Evolutionary conservation across 805 yeast species (phyloP).

Genomic region (Yamadazyma laniorum): DNA sequence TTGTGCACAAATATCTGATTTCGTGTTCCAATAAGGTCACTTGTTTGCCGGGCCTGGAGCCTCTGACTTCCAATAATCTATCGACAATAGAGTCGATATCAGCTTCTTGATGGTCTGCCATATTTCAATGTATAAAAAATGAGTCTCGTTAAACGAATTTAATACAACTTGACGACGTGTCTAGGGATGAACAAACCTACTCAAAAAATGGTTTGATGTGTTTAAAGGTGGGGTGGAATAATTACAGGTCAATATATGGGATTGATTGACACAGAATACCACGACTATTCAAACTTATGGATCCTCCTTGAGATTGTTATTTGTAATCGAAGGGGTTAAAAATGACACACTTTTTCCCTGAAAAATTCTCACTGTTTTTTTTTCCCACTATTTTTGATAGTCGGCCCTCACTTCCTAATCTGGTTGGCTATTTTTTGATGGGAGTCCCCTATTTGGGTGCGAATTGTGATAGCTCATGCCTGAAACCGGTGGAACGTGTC

Average conservation of each 20-base stretch:
- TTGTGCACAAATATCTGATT: conserved; percentile 92
- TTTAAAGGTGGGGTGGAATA: neutral
- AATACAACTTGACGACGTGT: too few relatives aligned
- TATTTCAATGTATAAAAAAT: too few relatives aligned
- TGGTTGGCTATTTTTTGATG: conserved; percentile 1
- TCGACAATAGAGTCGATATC: conserved; percentile 97
- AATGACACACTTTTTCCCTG: conserved; percentile 5
- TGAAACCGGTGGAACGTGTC: too few relatives aligned
- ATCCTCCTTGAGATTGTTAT: neutral
- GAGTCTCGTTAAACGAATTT: too few relatives aligned
- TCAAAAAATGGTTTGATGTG: neutral
- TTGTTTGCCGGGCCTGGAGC: conserved; percentile 97
- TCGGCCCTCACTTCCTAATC: neutral
- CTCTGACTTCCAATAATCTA: conserved; percentile 94
- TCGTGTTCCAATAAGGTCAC: conserved; percentile 92
- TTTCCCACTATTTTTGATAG: neutral
- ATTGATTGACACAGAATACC: neutral
- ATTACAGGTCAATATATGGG: neutral
- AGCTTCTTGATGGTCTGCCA: conserved; percentile 56
- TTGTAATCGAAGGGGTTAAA: conserved; percentile 8
- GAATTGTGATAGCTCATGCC: too few relatives aligned
- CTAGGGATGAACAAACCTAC: too few relatives aligned
- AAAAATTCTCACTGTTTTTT: conserved; percentile 6
- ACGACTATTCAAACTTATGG: neutral
- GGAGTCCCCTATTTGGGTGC: neutral